Evolutionary conservation across 768 basidiomycete genomes (phyloP), one percentile per base, ranked within the genome.

Genomic region (Kwoniella bestiolae): DNA sequence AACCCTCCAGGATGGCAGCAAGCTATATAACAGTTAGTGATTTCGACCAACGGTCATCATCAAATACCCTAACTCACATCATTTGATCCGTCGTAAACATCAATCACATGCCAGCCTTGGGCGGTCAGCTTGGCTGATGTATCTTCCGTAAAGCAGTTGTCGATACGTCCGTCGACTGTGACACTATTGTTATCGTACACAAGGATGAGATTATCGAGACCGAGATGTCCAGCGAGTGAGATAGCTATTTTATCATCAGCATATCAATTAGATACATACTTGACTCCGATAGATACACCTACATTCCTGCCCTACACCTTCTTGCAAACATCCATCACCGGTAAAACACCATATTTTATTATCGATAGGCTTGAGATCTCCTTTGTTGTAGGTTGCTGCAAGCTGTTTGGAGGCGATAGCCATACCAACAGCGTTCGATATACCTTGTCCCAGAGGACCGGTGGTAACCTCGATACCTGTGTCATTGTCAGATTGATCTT

Each of bases 251-350:
- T n/a, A n/a, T n/a, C n/a, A n/a, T n/a, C n/a, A n/a, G n/a, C n/a
- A n/a, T n/a, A n/a, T n/a, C n/a, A n/a, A n/a, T n/a, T n/a, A n/a
- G n/a, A n/a, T n/a, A n/a, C n/a, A n/a, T n/a, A n/a, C n/a, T n/a
- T n/a, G n/a, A n/a, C n/a, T n/a, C n/a, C n/a, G n/a, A n/a, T 31
- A 1, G 29, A 26, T 23, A 16, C 4, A 67, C 77, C 68, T 64
- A 76, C 77, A 67, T 59, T 80, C 79, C 52, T 78, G 77, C 9
- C 79, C 79, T 16, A 80, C 77, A 69, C 79, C 79, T 63, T 80
- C 79, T 56, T 80, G 79, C 21, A 80, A 51, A 68, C 79, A 80
- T 4, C 79, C 79, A 62, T 80, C 79, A 31, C 79, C 79, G 16
- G 79, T 80, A 62, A 80, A 75, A 46, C 72, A 74, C 75, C 73